A percentile compares a stretch with the other conserved stretches of the same genome.
phyloP scores from a whole-genome alignment of 306 rosid species.

The Gleditsia sinensis region DNA sequence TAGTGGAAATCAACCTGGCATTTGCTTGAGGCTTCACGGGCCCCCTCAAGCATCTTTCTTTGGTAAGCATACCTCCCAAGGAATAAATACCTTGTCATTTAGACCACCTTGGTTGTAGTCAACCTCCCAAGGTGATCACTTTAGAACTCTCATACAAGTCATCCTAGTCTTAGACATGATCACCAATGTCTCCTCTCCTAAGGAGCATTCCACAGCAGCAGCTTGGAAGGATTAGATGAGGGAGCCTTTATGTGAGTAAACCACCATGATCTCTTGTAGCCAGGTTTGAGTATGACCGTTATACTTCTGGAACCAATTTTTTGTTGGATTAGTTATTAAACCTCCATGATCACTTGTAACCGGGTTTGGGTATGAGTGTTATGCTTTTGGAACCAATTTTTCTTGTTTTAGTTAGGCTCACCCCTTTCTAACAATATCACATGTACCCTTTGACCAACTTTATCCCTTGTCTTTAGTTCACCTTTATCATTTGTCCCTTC shows the following conservation, averaged over 20 bases:
- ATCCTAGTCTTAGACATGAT: not conserved
- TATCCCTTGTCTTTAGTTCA: too few relatives aligned
- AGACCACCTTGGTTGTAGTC: not conserved
- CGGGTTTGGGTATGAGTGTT: not conserved
- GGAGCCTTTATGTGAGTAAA: not conserved
- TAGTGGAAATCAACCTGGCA: not conserved
- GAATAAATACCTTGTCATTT: not conserved
- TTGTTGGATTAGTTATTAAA: too few relatives aligned
- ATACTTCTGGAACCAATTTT: too few relatives aligned
- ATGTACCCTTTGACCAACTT: too few relatives aligned
- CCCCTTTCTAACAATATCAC: too few relatives aligned
- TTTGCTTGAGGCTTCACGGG: not conserved
- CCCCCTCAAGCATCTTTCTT: not conserved
- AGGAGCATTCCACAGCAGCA: not conserved
- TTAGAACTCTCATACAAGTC: not conserved
- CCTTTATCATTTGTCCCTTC: too few relatives aligned
- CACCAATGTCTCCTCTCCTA: not conserved
- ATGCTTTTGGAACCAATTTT: too few relatives aligned
- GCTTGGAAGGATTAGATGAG: not conserved
- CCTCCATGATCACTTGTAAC: not conserved
- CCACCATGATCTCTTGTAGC: not conserved
- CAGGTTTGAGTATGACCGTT: not conserved
- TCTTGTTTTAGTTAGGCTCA: too few relatives aligned
- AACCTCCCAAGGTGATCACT: not conserved
- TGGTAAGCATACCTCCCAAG: not conserved